These are phyloP conservation scores for Apiospora rasikravindrae DNA, from an alignment of 2,329 filamentous ascomycete genomes.

Conservation along the genomic window DNA sequence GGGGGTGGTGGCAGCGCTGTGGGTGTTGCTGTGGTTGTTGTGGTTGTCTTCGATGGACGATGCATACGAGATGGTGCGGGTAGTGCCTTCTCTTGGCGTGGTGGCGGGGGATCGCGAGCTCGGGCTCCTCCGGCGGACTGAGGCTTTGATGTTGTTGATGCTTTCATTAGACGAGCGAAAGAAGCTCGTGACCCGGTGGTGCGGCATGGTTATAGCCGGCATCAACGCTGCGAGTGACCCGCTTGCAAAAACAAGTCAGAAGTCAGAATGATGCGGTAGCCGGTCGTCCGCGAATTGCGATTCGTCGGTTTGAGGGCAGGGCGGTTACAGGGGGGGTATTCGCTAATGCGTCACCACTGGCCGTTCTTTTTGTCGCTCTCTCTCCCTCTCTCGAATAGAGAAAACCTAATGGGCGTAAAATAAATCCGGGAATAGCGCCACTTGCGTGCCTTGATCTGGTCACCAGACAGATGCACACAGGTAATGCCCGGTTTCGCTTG, in stretches of 20 bases:
- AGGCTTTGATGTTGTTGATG: constrained; percentile 55
- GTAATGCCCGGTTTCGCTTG: constrained; percentile 1
- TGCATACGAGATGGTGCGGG: constrained; percentile 42
- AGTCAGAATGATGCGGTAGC: constrained; percentile 8
- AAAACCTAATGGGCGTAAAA: neutral
- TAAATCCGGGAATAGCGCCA: constrained; percentile 25
- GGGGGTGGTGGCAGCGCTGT: neutral
- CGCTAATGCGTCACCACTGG: constrained; percentile 11
- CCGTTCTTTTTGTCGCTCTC: neutral
- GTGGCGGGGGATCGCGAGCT: constrained; percentile 31
- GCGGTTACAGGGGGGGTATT: constrained; percentile 8
- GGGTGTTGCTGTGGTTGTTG: neutral
- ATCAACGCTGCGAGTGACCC: constrained; percentile 13
- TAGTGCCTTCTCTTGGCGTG: constrained; percentile 38
- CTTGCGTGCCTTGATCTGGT: constrained; percentile 14
- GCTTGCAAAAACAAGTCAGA: neutral
- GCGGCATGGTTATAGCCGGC: constrained; percentile 53
- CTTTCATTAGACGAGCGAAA: constrained; percentile 61
- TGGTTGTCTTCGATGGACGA: constrained; percentile 42
- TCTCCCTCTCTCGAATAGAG: neutral
- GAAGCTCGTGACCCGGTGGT: constrained; percentile 63
- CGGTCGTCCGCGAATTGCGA: neutral
- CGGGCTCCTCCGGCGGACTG: constrained; percentile 38
- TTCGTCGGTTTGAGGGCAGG: neutral
- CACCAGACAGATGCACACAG: constrained; percentile 1